phyloP scores from a whole-genome alignment of 1,139 yeast genomes.

The Blastobotrys serpentis region DNA sequence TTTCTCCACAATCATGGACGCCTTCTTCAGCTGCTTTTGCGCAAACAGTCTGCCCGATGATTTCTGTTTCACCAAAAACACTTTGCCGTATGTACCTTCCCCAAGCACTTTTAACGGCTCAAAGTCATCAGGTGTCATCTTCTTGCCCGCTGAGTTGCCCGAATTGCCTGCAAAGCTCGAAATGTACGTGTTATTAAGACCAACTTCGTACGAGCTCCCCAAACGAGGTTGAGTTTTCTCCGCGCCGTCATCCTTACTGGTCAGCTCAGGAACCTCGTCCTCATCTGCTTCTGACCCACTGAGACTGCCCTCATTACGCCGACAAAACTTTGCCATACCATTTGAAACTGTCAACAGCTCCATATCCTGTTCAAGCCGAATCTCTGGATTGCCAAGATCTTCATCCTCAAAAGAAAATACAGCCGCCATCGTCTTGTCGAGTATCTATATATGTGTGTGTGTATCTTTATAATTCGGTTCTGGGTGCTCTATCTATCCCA shows the following conservation, averaged over 20 bases:
- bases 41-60: constrained; percentile 74
- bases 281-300: constrained; percentile 19
- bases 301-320: constrained; percentile 5
- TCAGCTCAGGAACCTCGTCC: constrained; percentile 21
- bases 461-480: background rate
- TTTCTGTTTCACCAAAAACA: constrained; percentile 67
- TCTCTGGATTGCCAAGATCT: constrained; percentile 20
- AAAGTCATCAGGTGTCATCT: constrained; percentile 55
- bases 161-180: constrained; percentile 34
- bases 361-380: constrained; percentile 14
- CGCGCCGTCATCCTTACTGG: constrained; percentile 9
- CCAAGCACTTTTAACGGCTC: constrained; percentile 81
- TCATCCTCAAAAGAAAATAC: constrained; percentile 33
- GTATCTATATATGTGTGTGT: background rate
- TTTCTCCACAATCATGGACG: constrained; percentile 57
- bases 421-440: constrained; percentile 27
- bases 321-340: background rate
- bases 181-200: constrained; percentile 41
- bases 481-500: background rate
- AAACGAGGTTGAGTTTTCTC: constrained; percentile 36
- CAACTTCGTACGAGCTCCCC: constrained; percentile 51
- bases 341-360: constrained; percentile 11
- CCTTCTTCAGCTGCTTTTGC: constrained; percentile 84
- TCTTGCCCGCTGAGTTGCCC: constrained; percentile 24
- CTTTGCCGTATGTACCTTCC: constrained; percentile 90